Conservation (phyloP, 2,329 filamentous ascomycete genomes). For the Beauveria asiatica region DNA sequence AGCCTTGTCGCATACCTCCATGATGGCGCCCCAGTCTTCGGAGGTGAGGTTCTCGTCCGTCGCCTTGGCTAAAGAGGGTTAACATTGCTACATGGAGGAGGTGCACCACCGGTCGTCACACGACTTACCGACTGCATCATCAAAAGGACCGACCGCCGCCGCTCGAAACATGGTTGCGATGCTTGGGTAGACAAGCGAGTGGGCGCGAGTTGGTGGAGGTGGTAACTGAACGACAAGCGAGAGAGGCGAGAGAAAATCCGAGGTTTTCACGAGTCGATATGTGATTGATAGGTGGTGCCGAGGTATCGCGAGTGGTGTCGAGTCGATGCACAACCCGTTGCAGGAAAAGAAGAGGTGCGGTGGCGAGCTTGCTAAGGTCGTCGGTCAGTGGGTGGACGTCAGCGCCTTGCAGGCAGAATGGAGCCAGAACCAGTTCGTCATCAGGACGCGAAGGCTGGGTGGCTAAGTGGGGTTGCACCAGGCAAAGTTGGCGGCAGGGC, state of each 20-base stretch:
- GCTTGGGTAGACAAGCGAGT: slow-evolving; percentile 10
- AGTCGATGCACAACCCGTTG: slow-evolving; percentile 1
- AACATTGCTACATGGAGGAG: slow-evolving; percentile 12
- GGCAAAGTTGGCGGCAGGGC: background rate
- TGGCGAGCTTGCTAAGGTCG: slow-evolving; percentile 9
- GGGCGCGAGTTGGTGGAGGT: background rate
- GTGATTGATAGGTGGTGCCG: background rate
- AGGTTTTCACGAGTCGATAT: background rate
- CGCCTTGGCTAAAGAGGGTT: slow-evolving; percentile 49
- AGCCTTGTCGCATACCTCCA: slow-evolving; percentile 56
- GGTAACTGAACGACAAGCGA: background rate
- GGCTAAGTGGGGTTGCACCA: slow-evolving; percentile 5
- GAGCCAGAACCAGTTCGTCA: slow-evolving; percentile 10
- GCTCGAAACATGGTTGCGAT: slow-evolving; percentile 47
- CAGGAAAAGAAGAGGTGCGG: background rate
- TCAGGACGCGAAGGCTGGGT: slow-evolving; percentile 10
- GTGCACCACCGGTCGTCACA: background rate
- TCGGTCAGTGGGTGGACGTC: slow-evolving; percentile 3
- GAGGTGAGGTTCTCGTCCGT: slow-evolving; percentile 97
- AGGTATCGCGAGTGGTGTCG: background rate
- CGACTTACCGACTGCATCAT: slow-evolving; percentile 50
- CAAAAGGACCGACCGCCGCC: slow-evolving; percentile 48
- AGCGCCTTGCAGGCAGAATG: slow-evolving; percentile 6
- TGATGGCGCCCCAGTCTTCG: slow-evolving; percentile 60
- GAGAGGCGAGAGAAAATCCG: background rate